Evolutionary conservation across 306 rosid species (phyloP).

Genomic region (Acacia acuminata): DNA sequence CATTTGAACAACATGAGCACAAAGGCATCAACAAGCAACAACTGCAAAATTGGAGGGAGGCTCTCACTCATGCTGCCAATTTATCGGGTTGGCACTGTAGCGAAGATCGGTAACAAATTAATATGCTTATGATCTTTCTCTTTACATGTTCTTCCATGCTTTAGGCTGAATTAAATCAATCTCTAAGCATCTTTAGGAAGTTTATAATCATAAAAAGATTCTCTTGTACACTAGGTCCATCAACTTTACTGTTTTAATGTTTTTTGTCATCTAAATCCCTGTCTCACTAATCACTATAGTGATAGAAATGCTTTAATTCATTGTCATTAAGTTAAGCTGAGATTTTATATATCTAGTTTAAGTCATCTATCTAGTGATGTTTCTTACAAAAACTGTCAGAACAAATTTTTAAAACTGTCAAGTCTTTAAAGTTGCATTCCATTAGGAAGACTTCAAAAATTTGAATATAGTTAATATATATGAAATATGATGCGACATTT

Average conservation of each 20-base stretch:
- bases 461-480: background rate
- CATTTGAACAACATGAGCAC: background rate
- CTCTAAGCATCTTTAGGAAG: background rate
- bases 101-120: background rate
- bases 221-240: background rate
- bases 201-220: too few species aligned
- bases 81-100: background rate
- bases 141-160: background rate
- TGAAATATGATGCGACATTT: too few species aligned
- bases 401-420: background rate
- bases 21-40: background rate
- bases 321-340: background rate
- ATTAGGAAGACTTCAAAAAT: background rate
- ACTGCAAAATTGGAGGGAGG: background rate
- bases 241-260: background rate
- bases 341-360: background rate
- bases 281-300: background rate
- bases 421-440: background rate
- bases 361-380: background rate
- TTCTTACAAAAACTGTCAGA: background rate
- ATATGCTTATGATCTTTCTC: background rate
- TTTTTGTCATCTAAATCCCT: background rate
- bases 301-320: background rate
- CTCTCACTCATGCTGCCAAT: background rate
- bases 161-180: background rate